Conservation (phyloP, 2,329 filamentous ascomycete species). For the Fusarium cicatricum region DNA sequence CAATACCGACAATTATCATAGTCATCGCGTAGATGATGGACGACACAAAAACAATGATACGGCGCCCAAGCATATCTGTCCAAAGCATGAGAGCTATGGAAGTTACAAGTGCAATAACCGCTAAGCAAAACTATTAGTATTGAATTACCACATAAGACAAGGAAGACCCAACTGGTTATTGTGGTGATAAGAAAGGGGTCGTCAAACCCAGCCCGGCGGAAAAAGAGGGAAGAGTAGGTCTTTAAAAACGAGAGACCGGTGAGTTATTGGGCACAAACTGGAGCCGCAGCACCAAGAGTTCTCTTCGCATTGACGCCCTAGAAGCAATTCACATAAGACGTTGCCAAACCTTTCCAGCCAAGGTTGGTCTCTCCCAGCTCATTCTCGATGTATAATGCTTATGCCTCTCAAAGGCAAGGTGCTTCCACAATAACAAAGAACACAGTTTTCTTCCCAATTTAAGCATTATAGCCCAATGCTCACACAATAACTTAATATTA, state of each 20-base stretch:
- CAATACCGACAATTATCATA: conserved; percentile 15
- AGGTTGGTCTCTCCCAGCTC: neutral
- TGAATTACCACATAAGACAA: neutral
- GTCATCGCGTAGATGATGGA: conserved; percentile 8
- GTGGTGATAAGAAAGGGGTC: conserved; percentile 23
- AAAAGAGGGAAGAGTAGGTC: conserved; percentile 19
- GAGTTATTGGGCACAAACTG: conserved; percentile 21
- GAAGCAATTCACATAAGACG: conserved; percentile 19
- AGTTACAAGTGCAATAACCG: conserved; percentile 10
- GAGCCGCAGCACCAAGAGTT: conserved; percentile 19
- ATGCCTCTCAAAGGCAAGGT: no score
- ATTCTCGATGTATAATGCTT: no score
- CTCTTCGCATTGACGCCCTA: conserved; percentile 6
- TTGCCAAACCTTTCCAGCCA: neutral
- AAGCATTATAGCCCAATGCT: no score
- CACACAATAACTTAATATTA: no score
- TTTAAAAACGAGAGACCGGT: conserved; percentile 22
- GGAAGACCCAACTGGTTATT: conserved; percentile 3
- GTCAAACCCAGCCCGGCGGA: conserved; percentile 15
- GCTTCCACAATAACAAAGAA: no score
- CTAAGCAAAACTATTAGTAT: neutral
- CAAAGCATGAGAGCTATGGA: conserved; percentile 11
- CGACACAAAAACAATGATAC: conserved; percentile 11
- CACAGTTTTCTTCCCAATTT: no score
- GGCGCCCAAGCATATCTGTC: conserved; percentile 18